These are phyloP conservation scores for Amylostereum areolatum DNA, from an alignment of 1,284 basidiomycete species.

Conservation along the genomic window DNA sequence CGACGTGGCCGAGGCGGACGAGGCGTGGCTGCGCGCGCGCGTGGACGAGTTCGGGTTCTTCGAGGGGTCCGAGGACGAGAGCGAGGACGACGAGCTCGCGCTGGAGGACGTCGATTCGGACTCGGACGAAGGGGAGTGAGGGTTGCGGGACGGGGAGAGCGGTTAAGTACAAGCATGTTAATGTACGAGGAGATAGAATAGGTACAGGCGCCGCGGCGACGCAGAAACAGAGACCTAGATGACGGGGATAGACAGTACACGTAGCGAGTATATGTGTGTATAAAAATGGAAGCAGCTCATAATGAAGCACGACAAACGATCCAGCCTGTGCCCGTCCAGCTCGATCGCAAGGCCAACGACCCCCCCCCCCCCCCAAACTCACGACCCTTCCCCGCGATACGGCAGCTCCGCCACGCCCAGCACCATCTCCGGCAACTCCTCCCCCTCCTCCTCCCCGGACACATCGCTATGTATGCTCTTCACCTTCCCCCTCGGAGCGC, in stretches of 20 bases:
- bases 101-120: not conserved
- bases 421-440: slow-evolving; percentile 40
- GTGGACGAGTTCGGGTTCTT: slow-evolving; percentile 43
- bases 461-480: slow-evolving; percentile 13
- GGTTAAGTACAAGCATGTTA: not conserved
- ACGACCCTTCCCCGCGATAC: slow-evolving; percentile 11
- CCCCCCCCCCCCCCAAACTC: not conserved
- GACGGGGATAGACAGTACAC: not conserved
- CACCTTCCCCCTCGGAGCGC: slow-evolving; percentile 23
- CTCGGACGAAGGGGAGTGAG: not conserved
- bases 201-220: not conserved
- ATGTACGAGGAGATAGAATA: slow-evolving; percentile 2
- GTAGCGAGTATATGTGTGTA: not conserved
- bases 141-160: not conserved
- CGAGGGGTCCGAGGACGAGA: slow-evolving; percentile 22
- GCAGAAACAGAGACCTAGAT: not conserved
- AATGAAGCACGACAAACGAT: not conserved
- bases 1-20: slow-evolving; percentile 27
- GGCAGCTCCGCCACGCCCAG: slow-evolving; percentile 36
- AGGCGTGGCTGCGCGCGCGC: slow-evolving; percentile 40
- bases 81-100: not conserved
- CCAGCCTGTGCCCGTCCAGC: not conserved
- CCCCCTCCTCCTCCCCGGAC: slow-evolving; percentile 21
- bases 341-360: not conserved
- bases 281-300: not conserved